Base-by-base conservation (phyloP, 306 rosid species). In the Clitoria ternatea region DNA sequence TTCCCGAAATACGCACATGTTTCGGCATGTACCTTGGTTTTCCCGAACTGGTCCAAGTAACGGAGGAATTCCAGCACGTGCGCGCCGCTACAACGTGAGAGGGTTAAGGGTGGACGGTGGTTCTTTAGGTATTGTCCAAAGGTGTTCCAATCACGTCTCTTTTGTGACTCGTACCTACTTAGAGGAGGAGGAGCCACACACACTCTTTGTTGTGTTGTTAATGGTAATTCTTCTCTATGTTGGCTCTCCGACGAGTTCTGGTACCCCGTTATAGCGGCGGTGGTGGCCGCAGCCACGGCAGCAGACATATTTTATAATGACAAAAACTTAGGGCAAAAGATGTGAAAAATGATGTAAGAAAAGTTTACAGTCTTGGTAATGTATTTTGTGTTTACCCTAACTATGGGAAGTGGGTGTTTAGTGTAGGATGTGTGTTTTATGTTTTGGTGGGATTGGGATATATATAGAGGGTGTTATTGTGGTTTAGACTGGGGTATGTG, bases 101-200 rank as follows among this genome's bases (percentile, higher is more conserved):
- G 88, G 4, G 85, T 77, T 4, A 89, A 74, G 2, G 96, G 96
- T 12, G 96, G 96, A 4, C 88, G 85, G 86, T 85, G 96, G 82
- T 89, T 81, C 12, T 75, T 77, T 9, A 85, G 89, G 81, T 88
- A 88, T 69, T 86, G 95, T 0, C 89, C 79, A 22, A 88, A 88
- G 7, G 90, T 83, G 84, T 88, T 88, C 93, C 93, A 88, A 66
- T 88, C 93, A 7, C 95, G 71, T 10, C 91, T 77, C 83, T 88
- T 88, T 48, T 88, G 95, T n/a, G 86, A 83, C 74, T 88, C 95
- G 17, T 88, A 88, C 69, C 91, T 76, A 79, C 95, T 88, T 12
- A 85, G 77, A 12, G 84, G 65, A 13, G 83, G 44, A 53, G 63
- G 30, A 2, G 19, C 3, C 9, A 36, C 45, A 1, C 62, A 60